phyloP scores from a whole-genome alignment of 2,329 filamentous ascomycete genomes.

The Calonectria leucothoes region DNA sequence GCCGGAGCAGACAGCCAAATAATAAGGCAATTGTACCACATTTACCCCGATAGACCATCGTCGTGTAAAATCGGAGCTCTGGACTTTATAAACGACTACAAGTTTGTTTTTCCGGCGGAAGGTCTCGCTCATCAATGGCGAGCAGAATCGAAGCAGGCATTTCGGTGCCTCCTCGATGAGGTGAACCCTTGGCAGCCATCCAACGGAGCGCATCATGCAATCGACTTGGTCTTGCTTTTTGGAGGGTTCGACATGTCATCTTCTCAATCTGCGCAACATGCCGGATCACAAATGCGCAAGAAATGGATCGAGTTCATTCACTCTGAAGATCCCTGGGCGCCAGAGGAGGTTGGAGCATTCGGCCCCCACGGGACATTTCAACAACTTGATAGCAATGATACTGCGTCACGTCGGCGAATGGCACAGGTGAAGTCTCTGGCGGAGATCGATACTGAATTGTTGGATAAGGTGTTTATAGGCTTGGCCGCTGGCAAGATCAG shows the following conservation, averaged over 20 bases:
- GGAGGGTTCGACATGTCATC: conserved; percentile 52
- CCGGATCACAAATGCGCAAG: conserved; percentile 51
- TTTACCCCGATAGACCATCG: conserved; percentile 50
- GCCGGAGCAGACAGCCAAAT: conserved; percentile 41
- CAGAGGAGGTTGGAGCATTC: conserved; percentile 42
- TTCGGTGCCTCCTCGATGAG: conserved; percentile 57
- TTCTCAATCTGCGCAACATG: conserved; percentile 47
- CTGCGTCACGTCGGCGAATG: conserved; percentile 26
- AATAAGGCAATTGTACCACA: conserved; percentile 53
- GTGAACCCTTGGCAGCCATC: conserved; percentile 59
- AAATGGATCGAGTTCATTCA: conserved; percentile 55
- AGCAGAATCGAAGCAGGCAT: conserved; percentile 44
- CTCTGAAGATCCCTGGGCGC: conserved; percentile 50
- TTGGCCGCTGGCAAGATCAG: conserved; percentile 6
- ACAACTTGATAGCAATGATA: conserved; percentile 48
- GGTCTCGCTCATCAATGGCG: conserved; percentile 33
- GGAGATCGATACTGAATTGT: neutral
- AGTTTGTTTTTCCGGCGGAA: conserved; percentile 44
- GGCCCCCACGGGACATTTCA: conserved; percentile 52
- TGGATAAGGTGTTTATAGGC: neutral
- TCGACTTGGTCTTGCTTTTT: conserved; percentile 58
- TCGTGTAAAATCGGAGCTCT: conserved; percentile 55
- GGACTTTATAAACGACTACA: conserved; percentile 49
- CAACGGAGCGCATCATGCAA: conserved; percentile 57
- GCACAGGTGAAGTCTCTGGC: neutral